Evolutionary conservation across 345 rosid genomes (phyloP).

Genomic region (Gossypium anomalum): DNA sequence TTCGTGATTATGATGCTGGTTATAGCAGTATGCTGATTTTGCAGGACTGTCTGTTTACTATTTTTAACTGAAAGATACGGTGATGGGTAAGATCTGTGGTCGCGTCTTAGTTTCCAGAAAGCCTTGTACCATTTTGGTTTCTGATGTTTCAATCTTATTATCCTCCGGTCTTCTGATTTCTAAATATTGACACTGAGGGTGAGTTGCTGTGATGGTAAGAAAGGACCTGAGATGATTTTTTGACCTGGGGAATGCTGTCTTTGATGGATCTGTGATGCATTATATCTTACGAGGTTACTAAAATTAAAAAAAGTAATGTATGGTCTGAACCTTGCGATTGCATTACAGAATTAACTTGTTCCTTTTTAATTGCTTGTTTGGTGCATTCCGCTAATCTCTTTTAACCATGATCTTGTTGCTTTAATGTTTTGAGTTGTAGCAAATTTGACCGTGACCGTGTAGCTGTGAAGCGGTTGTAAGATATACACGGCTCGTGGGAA

Average conservation of each 20-base stretch:
- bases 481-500: constrained; percentile 27
- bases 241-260: constrained; percentile 30
- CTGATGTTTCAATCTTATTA: constrained; percentile 28
- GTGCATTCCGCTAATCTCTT: constrained; percentile 20
- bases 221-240: constrained; percentile 28
- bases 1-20: constrained; percentile 45
- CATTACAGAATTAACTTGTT: constrained; percentile 26
- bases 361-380: constrained; percentile 25
- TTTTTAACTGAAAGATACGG: constrained; percentile 27
- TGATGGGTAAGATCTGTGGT: constrained; percentile 40
- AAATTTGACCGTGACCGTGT: constrained; percentile 32
- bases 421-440: constrained; percentile 46
- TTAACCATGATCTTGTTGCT: constrained; percentile 23
- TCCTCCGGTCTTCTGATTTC: constrained; percentile 27
- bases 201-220: constrained; percentile 35
- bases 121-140: constrained; percentile 23
- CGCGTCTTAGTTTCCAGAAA: constrained; percentile 24
- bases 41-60: constrained; percentile 23
- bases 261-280: constrained; percentile 25
- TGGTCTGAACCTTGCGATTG: constrained; percentile 28
- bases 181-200: constrained; percentile 26
- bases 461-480: constrained; percentile 46
- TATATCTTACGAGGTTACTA: constrained; percentile 13
- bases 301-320: constrained; percentile 17
- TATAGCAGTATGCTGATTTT: constrained; percentile 30